Percentiles rank a stretch among this genome's conserved stretches.
Conservation (phyloP, 1,284 basidiomycete genomes). For the Moesziomyces sp. region DNA sequence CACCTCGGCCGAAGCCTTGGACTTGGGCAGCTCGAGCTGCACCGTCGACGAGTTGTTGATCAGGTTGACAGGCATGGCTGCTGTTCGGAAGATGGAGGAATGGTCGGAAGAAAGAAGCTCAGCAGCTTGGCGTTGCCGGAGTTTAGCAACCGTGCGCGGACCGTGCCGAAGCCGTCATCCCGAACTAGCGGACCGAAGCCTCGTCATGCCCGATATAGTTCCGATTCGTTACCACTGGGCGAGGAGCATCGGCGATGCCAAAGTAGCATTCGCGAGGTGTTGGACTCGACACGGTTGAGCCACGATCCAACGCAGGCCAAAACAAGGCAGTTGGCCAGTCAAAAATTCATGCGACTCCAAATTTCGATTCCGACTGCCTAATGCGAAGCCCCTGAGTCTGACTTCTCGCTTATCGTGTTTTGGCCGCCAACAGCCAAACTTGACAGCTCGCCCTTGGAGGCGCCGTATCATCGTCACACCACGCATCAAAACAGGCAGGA, state of each 20-base stretch:
- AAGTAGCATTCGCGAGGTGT: background rate
- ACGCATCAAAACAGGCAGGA: background rate
- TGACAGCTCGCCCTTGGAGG: constrained; percentile 15
- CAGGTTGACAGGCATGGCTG: constrained; percentile 29
- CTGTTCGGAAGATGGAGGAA: background rate
- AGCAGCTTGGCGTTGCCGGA: background rate
- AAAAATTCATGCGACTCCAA: background rate
- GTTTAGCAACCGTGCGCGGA: constrained; percentile 1
- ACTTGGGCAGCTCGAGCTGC: constrained; percentile 39
- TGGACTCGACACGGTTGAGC: constrained; percentile 1
- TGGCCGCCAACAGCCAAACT: constrained; percentile 21
- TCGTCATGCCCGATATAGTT: background rate
- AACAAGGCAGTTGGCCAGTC: background rate
- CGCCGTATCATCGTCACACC: background rate
- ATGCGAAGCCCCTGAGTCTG: constrained; percentile 23
- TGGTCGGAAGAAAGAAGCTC: background rate
- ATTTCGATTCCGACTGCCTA: constrained; percentile 1
- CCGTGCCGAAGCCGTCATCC: background rate
- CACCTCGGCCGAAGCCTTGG: constrained; percentile 46
- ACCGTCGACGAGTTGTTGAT: constrained; percentile 35
- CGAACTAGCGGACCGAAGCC: background rate
- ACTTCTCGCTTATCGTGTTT: constrained; percentile 6
- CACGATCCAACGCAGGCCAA: constrained; percentile 7
- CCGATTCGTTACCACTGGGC: too few relatives aligned
- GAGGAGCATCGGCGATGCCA: background rate